A percentile compares a stretch with the other conserved stretches of the same genome.
Evolutionary conservation across 345 rosid genomes (phyloP).

Genomic region (Murraya paniculata): DNA sequence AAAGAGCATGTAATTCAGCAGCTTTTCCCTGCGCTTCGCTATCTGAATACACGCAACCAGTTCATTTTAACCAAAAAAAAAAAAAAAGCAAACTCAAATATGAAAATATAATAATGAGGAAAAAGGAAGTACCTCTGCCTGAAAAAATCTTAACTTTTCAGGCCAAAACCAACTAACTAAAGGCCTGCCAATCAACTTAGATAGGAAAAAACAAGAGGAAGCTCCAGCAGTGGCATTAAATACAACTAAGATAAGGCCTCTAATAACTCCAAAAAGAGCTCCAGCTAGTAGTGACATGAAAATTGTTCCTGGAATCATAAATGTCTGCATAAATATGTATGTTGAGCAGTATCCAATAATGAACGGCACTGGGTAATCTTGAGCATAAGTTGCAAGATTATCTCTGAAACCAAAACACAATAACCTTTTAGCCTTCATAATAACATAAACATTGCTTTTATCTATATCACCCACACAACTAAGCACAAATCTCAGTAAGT

Average conservation of each 20-base stretch:
- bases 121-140: slow-evolving; percentile 63
- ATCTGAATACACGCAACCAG: slow-evolving; percentile 45
- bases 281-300: slow-evolving; percentile 98
- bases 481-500: no score
- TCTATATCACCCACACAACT: no score
- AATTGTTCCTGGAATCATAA: slow-evolving; percentile 99
- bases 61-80: slow-evolving; percentile 1
- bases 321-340: slow-evolving; percentile 98
- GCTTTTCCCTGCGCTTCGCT: slow-evolving; percentile 83
- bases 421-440: background rate
- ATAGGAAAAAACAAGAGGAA: slow-evolving; percentile 84
- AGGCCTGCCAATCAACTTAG: slow-evolving; percentile 93
- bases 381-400: slow-evolving; percentile 70
- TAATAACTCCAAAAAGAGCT: slow-evolving; percentile 87
- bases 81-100: background rate
- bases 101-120: background rate
- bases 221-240: slow-evolving; percentile 96
- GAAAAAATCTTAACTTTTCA: slow-evolving; percentile 89
- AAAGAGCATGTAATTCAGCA: slow-evolving; percentile 95
- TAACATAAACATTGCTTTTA: no score
- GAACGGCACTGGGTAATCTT: slow-evolving; percentile 74
- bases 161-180: slow-evolving; percentile 95
- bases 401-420: slow-evolving; percentile 49
- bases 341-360: slow-evolving; percentile 92
- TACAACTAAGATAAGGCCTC: slow-evolving; percentile 86